Conservation (phyloP, 108 stramenopile genomes). For the Chaetoceros muelleri region DNA sequence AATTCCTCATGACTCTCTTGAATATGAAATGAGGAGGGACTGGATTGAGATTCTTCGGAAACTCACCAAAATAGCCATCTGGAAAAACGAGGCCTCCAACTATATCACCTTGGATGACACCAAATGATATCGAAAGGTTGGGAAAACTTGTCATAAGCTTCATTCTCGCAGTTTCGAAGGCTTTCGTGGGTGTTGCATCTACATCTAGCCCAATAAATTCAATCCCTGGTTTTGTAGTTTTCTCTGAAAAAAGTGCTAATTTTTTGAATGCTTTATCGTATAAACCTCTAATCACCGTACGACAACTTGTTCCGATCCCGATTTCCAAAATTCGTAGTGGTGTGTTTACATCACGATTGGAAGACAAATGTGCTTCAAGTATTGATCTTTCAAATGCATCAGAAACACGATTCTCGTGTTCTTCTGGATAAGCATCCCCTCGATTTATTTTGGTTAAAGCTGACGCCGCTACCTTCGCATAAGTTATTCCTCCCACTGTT, state of each 20-base stretch:
- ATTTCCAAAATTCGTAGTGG: conserved; percentile 43
- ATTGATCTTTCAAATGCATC: conserved; percentile 13
- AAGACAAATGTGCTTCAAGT: conserved; percentile 2
- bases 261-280: conserved; percentile 24
- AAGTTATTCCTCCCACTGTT: neutral
- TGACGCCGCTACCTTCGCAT: conserved; percentile 1
- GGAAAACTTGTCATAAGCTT: neutral
- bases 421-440: conserved; percentile 26
- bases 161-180: conserved; percentile 1
- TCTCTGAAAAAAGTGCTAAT: conserved; percentile 1
- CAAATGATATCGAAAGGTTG: neutral
- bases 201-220: conserved; percentile 29
- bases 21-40: too few relatives aligned
- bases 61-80: neutral
- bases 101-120: conserved; percentile 7
- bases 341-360: neutral
- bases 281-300: conserved; percentile 24
- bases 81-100: conserved; percentile 2
- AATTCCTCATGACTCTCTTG: too few relatives aligned
- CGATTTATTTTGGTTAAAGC: conserved; percentile 1
- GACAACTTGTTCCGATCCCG: conserved; percentile 31
- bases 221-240: conserved; percentile 3
- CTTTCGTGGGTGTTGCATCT: conserved; percentile 5
- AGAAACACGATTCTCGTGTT: conserved; percentile 26
- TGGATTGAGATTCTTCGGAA: too few relatives aligned